Percentiles rank a stretch among this genome's conserved stretches.
phyloP scores from a whole-genome alignment of 140 eudicot species.

The Bidens hawaiensis region DNA sequence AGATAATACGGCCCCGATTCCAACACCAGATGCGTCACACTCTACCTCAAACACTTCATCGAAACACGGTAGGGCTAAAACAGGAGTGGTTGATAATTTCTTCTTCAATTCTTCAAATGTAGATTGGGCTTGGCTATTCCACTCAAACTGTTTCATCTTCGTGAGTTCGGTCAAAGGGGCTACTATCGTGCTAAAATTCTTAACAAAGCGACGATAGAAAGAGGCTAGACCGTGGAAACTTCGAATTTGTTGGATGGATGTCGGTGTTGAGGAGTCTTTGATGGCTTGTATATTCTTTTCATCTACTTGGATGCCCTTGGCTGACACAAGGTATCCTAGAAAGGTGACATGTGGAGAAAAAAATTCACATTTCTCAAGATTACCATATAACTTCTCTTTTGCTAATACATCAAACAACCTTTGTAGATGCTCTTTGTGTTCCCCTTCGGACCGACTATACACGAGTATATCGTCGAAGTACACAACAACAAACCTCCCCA shows the following conservation, averaged over 20 bases:
- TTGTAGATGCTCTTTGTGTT: neutral
- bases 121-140: neutral
- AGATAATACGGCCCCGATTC: neutral
- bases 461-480: neutral
- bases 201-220: neutral
- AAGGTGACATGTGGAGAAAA: neutral
- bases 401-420: neutral
- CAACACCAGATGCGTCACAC: neutral
- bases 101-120: neutral
- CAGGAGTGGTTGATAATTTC: neutral
- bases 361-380: neutral
- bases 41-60: neutral
- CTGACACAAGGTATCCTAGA: neutral
- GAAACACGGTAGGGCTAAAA: neutral
- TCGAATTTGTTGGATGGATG: neutral
- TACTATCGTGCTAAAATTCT: neutral
- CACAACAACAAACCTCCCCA: neutral
- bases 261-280: neutral
- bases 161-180: neutral
- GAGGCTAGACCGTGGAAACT: neutral
- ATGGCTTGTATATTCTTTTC: neutral
- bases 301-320: neutral
- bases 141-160: neutral
- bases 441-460: neutral
- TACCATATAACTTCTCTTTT: neutral